Base-by-base conservation (phyloP, 441 rosid species). In the Erodium texanum region DNA sequence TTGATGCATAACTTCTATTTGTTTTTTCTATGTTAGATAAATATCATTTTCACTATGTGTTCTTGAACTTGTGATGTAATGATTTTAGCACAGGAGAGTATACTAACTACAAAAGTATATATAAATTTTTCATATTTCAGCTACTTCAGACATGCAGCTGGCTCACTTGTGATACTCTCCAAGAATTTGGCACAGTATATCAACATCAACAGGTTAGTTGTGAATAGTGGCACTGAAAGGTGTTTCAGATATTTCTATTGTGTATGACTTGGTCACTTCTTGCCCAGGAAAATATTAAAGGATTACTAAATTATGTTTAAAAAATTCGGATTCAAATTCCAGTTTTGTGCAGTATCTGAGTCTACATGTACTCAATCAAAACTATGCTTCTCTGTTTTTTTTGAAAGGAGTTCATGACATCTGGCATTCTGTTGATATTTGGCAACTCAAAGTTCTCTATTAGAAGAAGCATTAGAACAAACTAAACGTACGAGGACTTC, bases 101-200 rank as follows among this genome's bases (percentile, higher is more conserved):
- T 3, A 27, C 41, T 36, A 36, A 36, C 41, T 36, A 36, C 36
- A 36, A 36, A 7, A 36, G 41, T 36, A 36, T 2, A 32, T 32
- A 32, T 59, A 27, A 0, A 54, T 73, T 67, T 66, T 71, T 12
- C 66, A 67, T 43, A n/a, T 34, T 81, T 59, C 84, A 94, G 99
- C 80, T 94, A 94, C 75, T 94, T 94, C 68, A 88, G 94, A 61
- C 99, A 94, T 77, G 98, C 94, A 58, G 72, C 83, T 74, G 83
- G 96, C 72, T 65, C 97, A 62, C 83, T 92, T 68, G 3, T 89
- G 24, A 79, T 92, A 64, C 85, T 94, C 66, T 89, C 99, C 71
- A 92, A 88, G 82, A 94, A 86, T 79, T 76, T 94, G 82, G 98
- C 92, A 24, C 92, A 76, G 78, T 82, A 92, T 77, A 88, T 94